Conservation (phyloP, 306 rosid species). For the Psophocarpus tetragonolobus region DNA sequence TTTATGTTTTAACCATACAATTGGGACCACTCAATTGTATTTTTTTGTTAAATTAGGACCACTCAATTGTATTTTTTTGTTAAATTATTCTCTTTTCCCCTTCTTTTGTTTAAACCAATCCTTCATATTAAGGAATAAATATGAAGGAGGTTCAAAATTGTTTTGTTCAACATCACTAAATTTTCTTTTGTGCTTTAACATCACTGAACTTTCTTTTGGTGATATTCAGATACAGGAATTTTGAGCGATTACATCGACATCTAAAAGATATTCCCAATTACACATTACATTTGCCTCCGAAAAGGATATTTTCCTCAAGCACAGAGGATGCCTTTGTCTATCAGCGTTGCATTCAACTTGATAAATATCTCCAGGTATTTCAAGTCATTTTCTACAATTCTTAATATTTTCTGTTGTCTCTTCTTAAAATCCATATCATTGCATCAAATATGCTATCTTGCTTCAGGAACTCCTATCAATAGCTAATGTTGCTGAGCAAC, state of each 20-base stretch:
- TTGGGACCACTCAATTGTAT: neutral
- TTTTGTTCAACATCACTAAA: slow-evolving; percentile 1
- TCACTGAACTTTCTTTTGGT: slow-evolving; percentile 19
- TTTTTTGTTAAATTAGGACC: neutral
- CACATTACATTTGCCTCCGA: slow-evolving; percentile 86
- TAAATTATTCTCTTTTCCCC: neutral
- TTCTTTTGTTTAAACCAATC: neutral
- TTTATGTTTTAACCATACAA: slow-evolving; percentile 6
- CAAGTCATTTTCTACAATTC: slow-evolving; percentile 23
- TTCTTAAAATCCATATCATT: slow-evolving; percentile 5
- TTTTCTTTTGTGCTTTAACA: slow-evolving; percentile 21
- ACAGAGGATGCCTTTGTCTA: slow-evolving; percentile 97
- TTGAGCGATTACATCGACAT: slow-evolving; percentile 92
- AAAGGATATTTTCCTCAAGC: slow-evolving; percentile 97
- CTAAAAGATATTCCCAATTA: slow-evolving; percentile 94
- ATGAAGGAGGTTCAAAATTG: slow-evolving; percentile 21
- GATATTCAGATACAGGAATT: slow-evolving; percentile 81
- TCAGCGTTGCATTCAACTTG: slow-evolving; percentile 92
- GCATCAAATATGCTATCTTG: slow-evolving; percentile 30
- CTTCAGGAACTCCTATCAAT: slow-evolving; percentile 85
- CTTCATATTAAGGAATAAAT: slow-evolving; percentile 7
- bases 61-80: neutral
- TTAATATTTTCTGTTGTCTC: slow-evolving; percentile 7
- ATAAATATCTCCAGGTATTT: slow-evolving; percentile 86
- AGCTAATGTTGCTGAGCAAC: slow-evolving; percentile 95